Percentiles rank a stretch among this genome's conserved stretches.
These are phyloP conservation scores for Boletus insuetus DNA, from an alignment of 768 basidiomycete genomes.

Conservation along the genomic window DNA sequence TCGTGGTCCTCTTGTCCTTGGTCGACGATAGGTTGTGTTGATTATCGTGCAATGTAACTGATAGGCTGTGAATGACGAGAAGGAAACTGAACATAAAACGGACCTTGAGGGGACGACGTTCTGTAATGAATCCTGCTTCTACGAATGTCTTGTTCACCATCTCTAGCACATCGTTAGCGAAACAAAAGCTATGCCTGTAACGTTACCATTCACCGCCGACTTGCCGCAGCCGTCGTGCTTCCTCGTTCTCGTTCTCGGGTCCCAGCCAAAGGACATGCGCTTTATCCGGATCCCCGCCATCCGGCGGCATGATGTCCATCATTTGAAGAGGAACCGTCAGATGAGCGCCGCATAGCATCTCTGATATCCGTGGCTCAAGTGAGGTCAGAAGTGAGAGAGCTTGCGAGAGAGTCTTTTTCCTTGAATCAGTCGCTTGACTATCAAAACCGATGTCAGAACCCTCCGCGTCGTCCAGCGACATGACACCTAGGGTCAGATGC, in stretches of 20 bases:
- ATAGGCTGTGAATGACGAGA: neutral
- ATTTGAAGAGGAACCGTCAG: constrained; percentile 43
- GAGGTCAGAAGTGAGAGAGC: constrained; percentile 45
- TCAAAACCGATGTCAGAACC: neutral
- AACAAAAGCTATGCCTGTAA: neutral
- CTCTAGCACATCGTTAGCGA: constrained; percentile 30
- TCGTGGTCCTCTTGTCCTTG: constrained; percentile 25
- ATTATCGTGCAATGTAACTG: constrained; percentile 52
- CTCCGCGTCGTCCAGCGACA: constrained; percentile 46
- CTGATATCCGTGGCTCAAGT: constrained; percentile 39
- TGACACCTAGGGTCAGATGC: constrained; percentile 74
- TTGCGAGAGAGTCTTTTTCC: constrained; percentile 32
- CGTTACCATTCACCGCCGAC: constrained; percentile 36
- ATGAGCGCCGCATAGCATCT: constrained; percentile 33
- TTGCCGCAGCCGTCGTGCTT: constrained; percentile 27
- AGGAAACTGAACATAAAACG: constrained; percentile 1
- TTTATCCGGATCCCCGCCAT: constrained; percentile 32
- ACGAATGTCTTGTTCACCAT: constrained; percentile 41
- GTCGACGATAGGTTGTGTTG: constrained; percentile 46
- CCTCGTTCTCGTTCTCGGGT: constrained; percentile 37
- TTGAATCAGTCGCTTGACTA: neutral
- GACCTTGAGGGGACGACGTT: constrained; percentile 52
- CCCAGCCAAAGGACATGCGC: constrained; percentile 61
- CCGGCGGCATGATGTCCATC: constrained; percentile 50
- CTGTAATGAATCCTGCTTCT: constrained; percentile 42